Percentiles rank a stretch among this genome's conserved stretches.
Evolutionary conservation across 1,139 yeast species (phyloP).

Genomic region (Taphrina wiesneri): DNA sequence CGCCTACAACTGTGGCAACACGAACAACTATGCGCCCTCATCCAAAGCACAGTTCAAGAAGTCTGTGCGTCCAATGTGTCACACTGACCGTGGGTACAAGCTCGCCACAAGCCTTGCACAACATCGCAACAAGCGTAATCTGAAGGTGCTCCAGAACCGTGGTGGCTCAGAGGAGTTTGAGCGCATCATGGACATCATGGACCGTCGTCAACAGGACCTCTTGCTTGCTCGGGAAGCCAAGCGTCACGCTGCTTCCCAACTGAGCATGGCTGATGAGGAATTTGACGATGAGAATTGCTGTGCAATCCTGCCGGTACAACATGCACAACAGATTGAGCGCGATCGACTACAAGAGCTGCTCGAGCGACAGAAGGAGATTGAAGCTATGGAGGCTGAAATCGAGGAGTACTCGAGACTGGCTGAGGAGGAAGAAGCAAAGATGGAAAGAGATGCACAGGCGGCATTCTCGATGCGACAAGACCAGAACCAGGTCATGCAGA

Average conservation of each 20-base stretch:
- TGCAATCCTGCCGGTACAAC: constrained; percentile 13
- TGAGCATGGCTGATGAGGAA: constrained; percentile 4
- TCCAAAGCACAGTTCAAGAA: constrained; percentile 1
- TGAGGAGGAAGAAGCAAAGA: constrained; percentile 14
- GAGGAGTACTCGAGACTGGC: constrained; percentile 22
- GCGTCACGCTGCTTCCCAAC: constrained; percentile 15
- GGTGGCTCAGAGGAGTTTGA: constrained; percentile 26
- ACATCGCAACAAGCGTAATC: constrained; percentile 19
- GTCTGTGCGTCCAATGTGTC: constrained; percentile 10
- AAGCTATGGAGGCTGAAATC: constrained; percentile 23
- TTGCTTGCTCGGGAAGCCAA: constrained; percentile 14
- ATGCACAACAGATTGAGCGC: constrained; percentile 21
- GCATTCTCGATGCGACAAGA: constrained; percentile 8
- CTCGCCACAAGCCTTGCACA: constrained; percentile 18
- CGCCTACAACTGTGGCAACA: constrained; percentile 1
- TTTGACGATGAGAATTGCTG: constrained; percentile 19
- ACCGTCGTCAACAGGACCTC: constrained; percentile 17
- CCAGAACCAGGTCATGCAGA: constrained; percentile 10
- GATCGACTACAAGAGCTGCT: constrained; percentile 12
- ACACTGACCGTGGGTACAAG: constrained; percentile 17
- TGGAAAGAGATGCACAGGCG: constrained; percentile 3
- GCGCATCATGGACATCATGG: constrained; percentile 25
- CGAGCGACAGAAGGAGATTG: constrained; percentile 13
- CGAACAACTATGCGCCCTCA: neutral
- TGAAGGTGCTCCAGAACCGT: constrained; percentile 20